Evolutionary conservation across 2,329 filamentous ascomycete species (phyloP).

Genomic region (Xylariaceae sp.): DNA sequence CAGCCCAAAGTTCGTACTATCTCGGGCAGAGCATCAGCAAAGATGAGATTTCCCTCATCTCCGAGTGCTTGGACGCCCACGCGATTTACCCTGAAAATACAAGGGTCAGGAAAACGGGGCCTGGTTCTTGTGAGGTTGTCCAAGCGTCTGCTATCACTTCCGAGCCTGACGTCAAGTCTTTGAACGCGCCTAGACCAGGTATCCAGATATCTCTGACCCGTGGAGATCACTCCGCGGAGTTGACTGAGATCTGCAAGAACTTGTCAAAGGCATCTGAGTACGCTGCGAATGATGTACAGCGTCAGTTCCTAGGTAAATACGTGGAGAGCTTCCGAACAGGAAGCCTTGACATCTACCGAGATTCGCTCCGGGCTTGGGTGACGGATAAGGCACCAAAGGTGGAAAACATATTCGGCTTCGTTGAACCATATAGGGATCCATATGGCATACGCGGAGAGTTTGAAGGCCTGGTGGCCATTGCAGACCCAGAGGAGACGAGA

Average conservation of each 20-base stretch:
- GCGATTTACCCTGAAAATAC: constrained; percentile 51
- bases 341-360: constrained; percentile 45
- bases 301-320: constrained; percentile 43
- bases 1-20: constrained; percentile 50
- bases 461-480: constrained; percentile 51
- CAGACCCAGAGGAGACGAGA: constrained; percentile 58
- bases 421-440: constrained; percentile 57
- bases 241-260: constrained; percentile 39
- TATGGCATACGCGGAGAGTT: constrained; percentile 51
- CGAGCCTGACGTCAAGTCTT: constrained; percentile 2
- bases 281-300: constrained; percentile 45
- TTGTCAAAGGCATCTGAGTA: constrained; percentile 39
- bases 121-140: constrained; percentile 38
- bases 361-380: constrained; percentile 51
- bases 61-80: constrained; percentile 41
- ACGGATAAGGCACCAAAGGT: constrained; percentile 47
- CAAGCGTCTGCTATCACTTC: constrained; percentile 22
- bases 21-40: constrained; percentile 42
- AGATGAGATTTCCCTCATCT: constrained; percentile 44
- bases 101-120: constrained; percentile 34
- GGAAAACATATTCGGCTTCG: constrained; percentile 54
- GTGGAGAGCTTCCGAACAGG: constrained; percentile 49
- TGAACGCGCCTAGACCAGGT: constrained; percentile 15
- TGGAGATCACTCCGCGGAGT: constrained; percentile 45
- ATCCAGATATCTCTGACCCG: constrained; percentile 37